Percentiles rank a stretch among this genome's conserved stretches.
These are phyloP conservation scores for Metschnikowia noctiluminum DNA, from an alignment of 805 yeast species.

Conservation along the genomic window DNA sequence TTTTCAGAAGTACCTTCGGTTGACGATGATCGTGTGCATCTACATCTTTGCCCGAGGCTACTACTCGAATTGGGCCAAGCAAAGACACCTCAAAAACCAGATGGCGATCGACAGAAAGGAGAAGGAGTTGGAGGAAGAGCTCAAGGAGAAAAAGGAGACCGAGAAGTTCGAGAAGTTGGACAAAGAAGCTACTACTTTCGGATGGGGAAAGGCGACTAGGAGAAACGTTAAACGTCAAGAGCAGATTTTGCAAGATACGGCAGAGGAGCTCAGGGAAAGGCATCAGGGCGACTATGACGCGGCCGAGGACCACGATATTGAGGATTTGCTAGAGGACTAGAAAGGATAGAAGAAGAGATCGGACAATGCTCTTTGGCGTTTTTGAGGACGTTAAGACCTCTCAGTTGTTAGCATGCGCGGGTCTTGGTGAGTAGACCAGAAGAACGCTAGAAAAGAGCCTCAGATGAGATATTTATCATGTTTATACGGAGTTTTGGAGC, in stretches of 20 bases:
- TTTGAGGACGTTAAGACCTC: background rate
- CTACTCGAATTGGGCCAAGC: conserved; percentile 54
- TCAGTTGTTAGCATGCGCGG: background rate
- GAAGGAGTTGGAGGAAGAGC: conserved; percentile 34
- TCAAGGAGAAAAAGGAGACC: conserved; percentile 23
- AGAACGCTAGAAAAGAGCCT: too few relatives aligned
- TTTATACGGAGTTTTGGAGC: too few relatives aligned
- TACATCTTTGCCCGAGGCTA: conserved; percentile 58
- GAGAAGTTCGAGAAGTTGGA: conserved; percentile 35
- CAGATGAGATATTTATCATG: too few relatives aligned
- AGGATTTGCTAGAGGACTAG: conserved; percentile 51
- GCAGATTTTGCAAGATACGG: conserved; percentile 47
- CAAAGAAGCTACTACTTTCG: conserved; percentile 50
- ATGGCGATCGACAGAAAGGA: conserved; percentile 46
- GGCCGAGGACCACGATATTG: conserved; percentile 64
- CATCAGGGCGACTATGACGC: conserved; percentile 45
- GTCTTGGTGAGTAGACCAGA: too few relatives aligned
- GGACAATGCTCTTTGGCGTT: background rate
- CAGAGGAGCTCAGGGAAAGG: conserved; percentile 36
- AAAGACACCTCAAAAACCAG: conserved; percentile 47
- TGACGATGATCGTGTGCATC: conserved; percentile 53
- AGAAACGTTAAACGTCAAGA: conserved; percentile 53
- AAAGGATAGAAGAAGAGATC: background rate
- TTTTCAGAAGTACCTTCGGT: conserved; percentile 43
- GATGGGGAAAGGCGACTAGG: conserved; percentile 81